phyloP scores from a whole-genome alignment of 345 rosid genomes.

The Populus pruinosa region DNA sequence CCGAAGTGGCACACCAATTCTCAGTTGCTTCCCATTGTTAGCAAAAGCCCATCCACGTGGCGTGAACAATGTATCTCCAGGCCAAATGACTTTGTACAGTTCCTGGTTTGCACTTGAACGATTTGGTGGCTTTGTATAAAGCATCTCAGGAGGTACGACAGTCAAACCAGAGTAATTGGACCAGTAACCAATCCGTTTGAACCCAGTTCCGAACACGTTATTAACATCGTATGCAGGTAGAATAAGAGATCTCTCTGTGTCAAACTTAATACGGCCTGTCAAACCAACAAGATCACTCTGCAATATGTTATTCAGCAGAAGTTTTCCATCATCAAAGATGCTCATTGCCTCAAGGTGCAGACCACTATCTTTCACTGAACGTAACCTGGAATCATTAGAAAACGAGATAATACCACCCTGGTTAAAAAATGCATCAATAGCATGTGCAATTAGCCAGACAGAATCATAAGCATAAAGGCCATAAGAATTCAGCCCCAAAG shows the following conservation, averaged over 20 bases:
- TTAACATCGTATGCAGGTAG: conserved; percentile 77
- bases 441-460: conserved; percentile 79
- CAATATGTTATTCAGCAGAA: conserved; percentile 56
- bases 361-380: conserved; percentile 34
- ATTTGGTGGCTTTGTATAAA: conserved; percentile 54
- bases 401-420: conserved; percentile 73
- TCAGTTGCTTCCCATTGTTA: conserved; percentile 75
- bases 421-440: conserved; percentile 63
- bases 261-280: conserved; percentile 69
- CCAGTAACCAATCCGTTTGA: conserved; percentile 82
- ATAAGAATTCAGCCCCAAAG: conserved; percentile 63
- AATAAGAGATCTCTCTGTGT: conserved; percentile 47
- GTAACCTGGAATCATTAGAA: conserved; percentile 65
- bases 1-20: conserved; percentile 79
- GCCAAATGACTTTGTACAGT: conserved; percentile 74
- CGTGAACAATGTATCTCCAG: conserved; percentile 64
- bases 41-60: conserved; percentile 99
- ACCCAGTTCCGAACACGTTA: conserved; percentile 83
- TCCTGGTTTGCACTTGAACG: conserved; percentile 55
- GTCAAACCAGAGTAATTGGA: conserved; percentile 87
- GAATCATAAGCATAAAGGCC: conserved; percentile 90
- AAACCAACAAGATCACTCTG: conserved; percentile 63
- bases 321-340: conserved; percentile 56
- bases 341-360: conserved; percentile 75
- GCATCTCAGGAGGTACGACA: conserved; percentile 55